Evolutionary conservation across 2,329 filamentous ascomycete species (phyloP).

Genomic region (Exophiala calicioides): DNA sequence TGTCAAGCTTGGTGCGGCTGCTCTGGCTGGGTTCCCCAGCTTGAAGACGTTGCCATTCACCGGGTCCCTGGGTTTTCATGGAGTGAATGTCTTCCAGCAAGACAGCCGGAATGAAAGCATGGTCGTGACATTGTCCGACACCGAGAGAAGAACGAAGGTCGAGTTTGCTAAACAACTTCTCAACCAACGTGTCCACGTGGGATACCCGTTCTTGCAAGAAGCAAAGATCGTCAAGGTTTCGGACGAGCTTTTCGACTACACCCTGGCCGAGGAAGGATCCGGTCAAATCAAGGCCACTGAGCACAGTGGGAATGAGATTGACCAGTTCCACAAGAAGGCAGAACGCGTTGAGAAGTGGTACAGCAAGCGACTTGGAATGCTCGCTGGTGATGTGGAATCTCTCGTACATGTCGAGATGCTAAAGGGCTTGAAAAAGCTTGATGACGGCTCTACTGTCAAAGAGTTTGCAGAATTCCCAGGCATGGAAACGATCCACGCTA

Average conservation of each 20-base stretch:
- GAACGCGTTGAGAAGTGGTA: slow-evolving; percentile 82
- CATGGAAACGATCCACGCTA: slow-evolving; percentile 84
- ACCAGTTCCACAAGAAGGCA: slow-evolving; percentile 81
- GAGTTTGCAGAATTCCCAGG: slow-evolving; percentile 86
- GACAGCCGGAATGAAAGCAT: slow-evolving; percentile 97
- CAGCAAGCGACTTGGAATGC: slow-evolving; percentile 84
- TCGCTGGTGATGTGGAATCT: slow-evolving; percentile 83
- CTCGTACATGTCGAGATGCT: slow-evolving; percentile 92
- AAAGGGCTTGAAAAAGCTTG: slow-evolving; percentile 84
- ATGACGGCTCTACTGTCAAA: slow-evolving; percentile 87
- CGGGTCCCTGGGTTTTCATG: slow-evolving; percentile 79
- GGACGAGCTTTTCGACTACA: slow-evolving; percentile 90
- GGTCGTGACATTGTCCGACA: slow-evolving; percentile 78
- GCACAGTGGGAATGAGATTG: slow-evolving; percentile 74
- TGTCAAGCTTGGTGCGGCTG: slow-evolving; percentile 75
- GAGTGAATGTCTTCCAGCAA: slow-evolving; percentile 91
- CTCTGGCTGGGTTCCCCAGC: slow-evolving; percentile 92
- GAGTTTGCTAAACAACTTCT: slow-evolving; percentile 76
- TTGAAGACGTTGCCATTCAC: slow-evolving; percentile 82
- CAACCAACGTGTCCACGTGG: slow-evolving; percentile 83
- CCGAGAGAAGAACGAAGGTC: slow-evolving; percentile 69
- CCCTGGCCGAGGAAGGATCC: slow-evolving; percentile 64
- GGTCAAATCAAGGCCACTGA: slow-evolving; percentile 65
- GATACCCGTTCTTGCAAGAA: slow-evolving; percentile 94
- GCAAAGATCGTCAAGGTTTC: slow-evolving; percentile 86